A percentile compares a stretch with the other conserved stretches of the same genome.
phyloP scores from a whole-genome alignment of 352 stramenopile species.

The Phytophthora lateralis region DNA sequence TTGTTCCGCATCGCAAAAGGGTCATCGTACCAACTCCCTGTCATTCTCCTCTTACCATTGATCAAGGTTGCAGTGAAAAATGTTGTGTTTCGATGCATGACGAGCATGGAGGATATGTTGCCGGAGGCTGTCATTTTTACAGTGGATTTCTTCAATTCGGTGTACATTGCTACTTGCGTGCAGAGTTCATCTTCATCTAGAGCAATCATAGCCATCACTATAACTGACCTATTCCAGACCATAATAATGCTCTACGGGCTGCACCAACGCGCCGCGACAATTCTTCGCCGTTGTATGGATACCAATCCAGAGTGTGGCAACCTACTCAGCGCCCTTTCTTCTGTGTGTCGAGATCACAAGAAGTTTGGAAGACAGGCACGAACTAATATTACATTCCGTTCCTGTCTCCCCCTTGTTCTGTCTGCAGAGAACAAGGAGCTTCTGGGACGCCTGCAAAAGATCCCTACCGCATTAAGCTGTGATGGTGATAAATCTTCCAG shows the following conservation, averaged over 20 bases:
- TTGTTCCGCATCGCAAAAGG: conserved; percentile 14
- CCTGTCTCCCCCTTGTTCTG: conserved; percentile 6
- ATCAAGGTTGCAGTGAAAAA: conserved; percentile 39
- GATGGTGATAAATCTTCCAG: not conserved
- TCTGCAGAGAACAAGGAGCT: not conserved
- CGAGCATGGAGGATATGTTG: conserved; percentile 23
- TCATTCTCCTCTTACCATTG: conserved; percentile 25
- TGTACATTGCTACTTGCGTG: conserved; percentile 31
- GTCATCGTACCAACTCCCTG: conserved; percentile 14
- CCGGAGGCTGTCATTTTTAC: conserved; percentile 32
- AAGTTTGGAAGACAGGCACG: conserved; percentile 3
- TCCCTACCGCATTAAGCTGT: not conserved
- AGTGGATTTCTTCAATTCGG: conserved; percentile 32
- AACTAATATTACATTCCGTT: conserved; percentile 1
- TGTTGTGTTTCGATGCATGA: conserved; percentile 13
- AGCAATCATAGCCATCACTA: conserved; percentile 18
- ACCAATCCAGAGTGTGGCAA: not conserved
- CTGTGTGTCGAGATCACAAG: conserved; percentile 9
- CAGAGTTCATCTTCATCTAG: conserved; percentile 20
- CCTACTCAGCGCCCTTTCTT: not conserved
- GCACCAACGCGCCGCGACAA: conserved; percentile 2
- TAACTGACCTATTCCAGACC: conserved; percentile 18
- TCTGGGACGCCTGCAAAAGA: conserved; percentile 4
- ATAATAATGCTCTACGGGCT: conserved; percentile 18
- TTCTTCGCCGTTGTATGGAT: conserved; percentile 1